Base-by-base conservation (phyloP, 768 basidiomycete species). In the Dictyophora rubrovolvata region DNA sequence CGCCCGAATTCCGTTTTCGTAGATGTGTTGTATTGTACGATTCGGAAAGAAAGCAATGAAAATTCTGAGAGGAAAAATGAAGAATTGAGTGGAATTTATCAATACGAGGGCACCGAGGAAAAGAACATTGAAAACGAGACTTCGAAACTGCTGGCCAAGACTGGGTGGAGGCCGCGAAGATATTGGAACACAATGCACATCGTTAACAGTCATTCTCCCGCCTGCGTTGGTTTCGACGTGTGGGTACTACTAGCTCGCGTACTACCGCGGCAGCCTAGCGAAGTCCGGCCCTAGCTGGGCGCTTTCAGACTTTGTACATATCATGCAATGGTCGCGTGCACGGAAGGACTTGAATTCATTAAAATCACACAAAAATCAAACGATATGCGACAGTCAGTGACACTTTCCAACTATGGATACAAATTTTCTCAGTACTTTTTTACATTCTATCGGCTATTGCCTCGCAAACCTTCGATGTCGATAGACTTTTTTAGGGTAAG, bases 1-100 rank as follows among this genome's bases (percentile, higher is more conserved):
- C 65, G 85, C 85, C 42, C 85, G 77, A 54, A 93, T 82, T 1
- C 85, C 87, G 55, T 80, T 73, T 53, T 85, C 78, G 67, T 90
- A 92, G 53, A 84, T 66, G 20, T 70, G 72, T 60, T 71, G 73
- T 6, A 85, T 75, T 69, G 73, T 77, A 23, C 74, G 68, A 54
- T 82, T 79, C n/a, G 88, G 85, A 2, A 89, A 9, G 22, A 67
- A 37, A 34, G 33, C 16, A 17, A 57, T 22, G 56, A 57, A 69
- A 20, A 85, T 66, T 54, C 80, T 75, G 52, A 93, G 70, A 1
- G 89, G 83, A 16, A 90, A 72, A 63, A 86, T 73, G 23, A 84
- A 64, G 69, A 94, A 78, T 70, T 95, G 93, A 37, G 82, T 81
- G 33, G 72, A 76, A 65, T 91, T 82, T 63, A 89, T 77, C 73